A percentile compares a stretch with the other conserved stretches of the same genome.
phyloP scores from a whole-genome alignment of 106 monocot genomes.

The Agapanthus africanus region DNA sequence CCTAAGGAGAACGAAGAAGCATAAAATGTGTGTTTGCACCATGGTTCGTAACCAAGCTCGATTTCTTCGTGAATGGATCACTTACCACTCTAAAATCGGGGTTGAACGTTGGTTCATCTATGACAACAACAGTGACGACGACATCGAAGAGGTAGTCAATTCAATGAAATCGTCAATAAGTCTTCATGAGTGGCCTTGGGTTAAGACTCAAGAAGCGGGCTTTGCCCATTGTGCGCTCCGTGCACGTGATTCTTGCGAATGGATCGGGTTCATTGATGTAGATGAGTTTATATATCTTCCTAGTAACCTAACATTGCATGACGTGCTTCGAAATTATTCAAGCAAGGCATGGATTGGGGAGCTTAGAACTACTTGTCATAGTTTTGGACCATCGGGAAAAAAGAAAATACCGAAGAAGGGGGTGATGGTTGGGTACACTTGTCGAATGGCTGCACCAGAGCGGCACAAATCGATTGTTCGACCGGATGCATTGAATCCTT shows the following conservation, averaged over 20 bases:
- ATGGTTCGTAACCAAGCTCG: slow-evolving; percentile 96
- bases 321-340: slow-evolving; percentile 57
- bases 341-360: slow-evolving; percentile 54
- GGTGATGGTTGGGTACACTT: slow-evolving; percentile 69
- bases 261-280: slow-evolving; percentile 94
- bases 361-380: slow-evolving; percentile 69
- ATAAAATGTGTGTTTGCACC: slow-evolving; percentile 86
- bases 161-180: slow-evolving; percentile 13
- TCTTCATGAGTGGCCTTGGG: slow-evolving; percentile 74
- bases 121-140: slow-evolving; percentile 92
- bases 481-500: slow-evolving; percentile 62
- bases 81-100: slow-evolving; percentile 68
- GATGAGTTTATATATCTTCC: slow-evolving; percentile 93
- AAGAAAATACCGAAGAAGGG: slow-evolving; percentile 41
- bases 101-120: slow-evolving; percentile 92
- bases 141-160: slow-evolving; percentile 32
- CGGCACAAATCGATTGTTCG: slow-evolving; percentile 93
- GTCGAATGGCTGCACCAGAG: slow-evolving; percentile 65
- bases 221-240: slow-evolving; percentile 88
- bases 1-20: slow-evolving; percentile 8
- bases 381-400: slow-evolving; percentile 80
- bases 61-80: slow-evolving; percentile 83
- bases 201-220: slow-evolving; percentile 90
- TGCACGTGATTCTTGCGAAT: slow-evolving; percentile 57
- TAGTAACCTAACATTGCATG: slow-evolving; percentile 21